Evolutionary conservation across 1,284 basidiomycete species (phyloP), one percentile per base, ranked within the genome.

Genomic region (Tilletia caries): DNA sequence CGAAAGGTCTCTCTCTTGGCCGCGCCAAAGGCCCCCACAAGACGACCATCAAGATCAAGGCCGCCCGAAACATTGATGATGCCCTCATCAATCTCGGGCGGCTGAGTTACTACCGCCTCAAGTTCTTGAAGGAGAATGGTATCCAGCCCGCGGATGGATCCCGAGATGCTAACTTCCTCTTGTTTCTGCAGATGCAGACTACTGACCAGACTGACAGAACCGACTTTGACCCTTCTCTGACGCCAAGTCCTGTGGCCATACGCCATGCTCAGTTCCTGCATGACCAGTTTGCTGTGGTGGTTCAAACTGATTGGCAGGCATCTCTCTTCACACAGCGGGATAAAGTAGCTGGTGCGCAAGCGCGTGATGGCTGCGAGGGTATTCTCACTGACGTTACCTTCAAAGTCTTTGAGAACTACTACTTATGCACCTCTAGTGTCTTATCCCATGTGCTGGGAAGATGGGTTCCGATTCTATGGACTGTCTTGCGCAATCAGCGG

Each of bases 121-220:
- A 62, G 33, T 34, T 62, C 32, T n/a, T 62, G 8, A 29, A 62
- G 33, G 13, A 33, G 58, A 62, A 37, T n/a, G 58, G 58, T 15
- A 62, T 62, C n/a, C 32, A 62, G 58, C 27, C 32, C 3, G 27
- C 58, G 2, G 33, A 62, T 37, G 58, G 58, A 33, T 62, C 58
- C 32, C 58, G 58, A 18, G 58, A 62, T 62, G 58, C 58, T 62
- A 62, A 62, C 58, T 62, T 62, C 33, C 27, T 34, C n/a, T 37
- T 62, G 27, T 37, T 62, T 33, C 27, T 62, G 58, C 27, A 62
- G 32, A 33, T 62, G 32, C 32, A 34, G 32, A 54, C 2, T 29
- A 12, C 52, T 27, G 32, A 62, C 20, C 46, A 50, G 20, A 18
- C 20, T 50, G 6, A 6, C 6, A 50, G 20, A 3, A 25, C 15